Percentiles rank a stretch among this genome's conserved stretches.
Evolutionary conservation across 2,329 filamentous ascomycete genomes (phyloP).

Genomic region (Fusarium multiceps): DNA sequence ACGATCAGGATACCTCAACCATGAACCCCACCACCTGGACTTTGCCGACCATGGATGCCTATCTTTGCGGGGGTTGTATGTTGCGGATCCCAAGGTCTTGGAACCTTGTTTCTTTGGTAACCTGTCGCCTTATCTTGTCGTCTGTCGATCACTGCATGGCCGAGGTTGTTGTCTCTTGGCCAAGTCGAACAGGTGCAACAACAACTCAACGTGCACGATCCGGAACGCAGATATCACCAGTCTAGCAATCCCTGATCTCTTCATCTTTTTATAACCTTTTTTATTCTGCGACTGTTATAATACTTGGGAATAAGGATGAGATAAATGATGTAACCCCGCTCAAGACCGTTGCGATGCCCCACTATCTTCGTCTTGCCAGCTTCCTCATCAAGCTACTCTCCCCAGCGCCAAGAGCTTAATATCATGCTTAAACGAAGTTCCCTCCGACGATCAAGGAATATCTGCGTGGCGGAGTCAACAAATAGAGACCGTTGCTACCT

Average conservation of each 20-base stretch:
- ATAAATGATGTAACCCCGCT: conserved; percentile 7
- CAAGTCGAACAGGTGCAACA: accelerated
- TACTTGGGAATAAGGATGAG: too few relatives aligned
- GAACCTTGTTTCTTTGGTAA: neutral
- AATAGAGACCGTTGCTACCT: conserved; percentile 25
- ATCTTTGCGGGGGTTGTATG: neutral
- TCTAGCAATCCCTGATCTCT: too few relatives aligned
- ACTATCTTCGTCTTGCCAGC: conserved; percentile 15
- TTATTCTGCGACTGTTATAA: too few relatives aligned
- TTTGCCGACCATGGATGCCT: neutral
- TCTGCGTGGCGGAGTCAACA: conserved; percentile 13
- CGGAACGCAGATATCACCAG: neutral
- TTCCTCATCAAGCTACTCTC: conserved; percentile 33
- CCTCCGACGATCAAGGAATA: conserved; percentile 1
- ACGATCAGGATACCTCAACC: neutral
- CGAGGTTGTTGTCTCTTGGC: neutral
- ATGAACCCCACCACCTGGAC: neutral
- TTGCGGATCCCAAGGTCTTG: neutral
- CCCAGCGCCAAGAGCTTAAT: conserved; percentile 27
- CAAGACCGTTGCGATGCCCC: conserved; percentile 18
- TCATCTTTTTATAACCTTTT: too few relatives aligned
- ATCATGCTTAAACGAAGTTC: conserved; percentile 21
- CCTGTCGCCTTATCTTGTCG: conserved; percentile 13
- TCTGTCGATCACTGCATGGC: conserved; percentile 11
- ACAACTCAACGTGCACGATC: accelerated